Evolutionary conservation across 1,284 basidiomycete genomes (phyloP), one percentile per base, ranked within the genome.

Genomic region (Lentinula novae-zelandiae): DNA sequence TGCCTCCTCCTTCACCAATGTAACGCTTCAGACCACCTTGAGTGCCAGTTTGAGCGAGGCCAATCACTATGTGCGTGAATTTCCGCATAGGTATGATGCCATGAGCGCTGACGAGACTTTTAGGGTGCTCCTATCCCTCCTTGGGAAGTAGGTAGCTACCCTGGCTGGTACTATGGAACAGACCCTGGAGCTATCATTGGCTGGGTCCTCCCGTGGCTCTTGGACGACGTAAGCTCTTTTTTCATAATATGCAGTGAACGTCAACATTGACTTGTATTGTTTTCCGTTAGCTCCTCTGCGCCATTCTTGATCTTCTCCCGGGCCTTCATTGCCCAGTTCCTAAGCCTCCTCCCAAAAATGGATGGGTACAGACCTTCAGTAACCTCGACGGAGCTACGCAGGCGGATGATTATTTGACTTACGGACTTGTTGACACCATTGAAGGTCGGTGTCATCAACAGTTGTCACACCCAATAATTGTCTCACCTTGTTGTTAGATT

Each of bases 381-480:
- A 75, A 76, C 63, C 67, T 75, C 42, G 74, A 71, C 10, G 77
- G 75, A n/a, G 79, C 79, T 15, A 74, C 73, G 22, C 74, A 80
- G 64, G 77, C 74, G 17, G 65, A 60, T 57, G 76, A 73, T 58
- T 81, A 75, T 62, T 51, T 75, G 66, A 80, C 79, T 17, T 80
- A 70, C 59, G 78, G 78, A 52, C 68, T 80, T 15, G 78, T 79
- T 13, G 76, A 78, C 50, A 78, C 75, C n/a, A 68, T 78, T 55
- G 70, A 65, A 53, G 73, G 78, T 78, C 64, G 46, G 73, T 1
- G 12, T 7, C n/a, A 15, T 15, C 7, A 44, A 13, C 0, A 7
- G n/a, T 12, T 49, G 8, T 15, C 48, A 15, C n/a, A 22, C 22
- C 22, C 27, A 27, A 27, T 27, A 3, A 27, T 27, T 27, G 49